These are phyloP conservation scores for Sonneratia caseolaris DNA, from an alignment of 345 rosid genomes.

Conservation along the genomic window DNA sequence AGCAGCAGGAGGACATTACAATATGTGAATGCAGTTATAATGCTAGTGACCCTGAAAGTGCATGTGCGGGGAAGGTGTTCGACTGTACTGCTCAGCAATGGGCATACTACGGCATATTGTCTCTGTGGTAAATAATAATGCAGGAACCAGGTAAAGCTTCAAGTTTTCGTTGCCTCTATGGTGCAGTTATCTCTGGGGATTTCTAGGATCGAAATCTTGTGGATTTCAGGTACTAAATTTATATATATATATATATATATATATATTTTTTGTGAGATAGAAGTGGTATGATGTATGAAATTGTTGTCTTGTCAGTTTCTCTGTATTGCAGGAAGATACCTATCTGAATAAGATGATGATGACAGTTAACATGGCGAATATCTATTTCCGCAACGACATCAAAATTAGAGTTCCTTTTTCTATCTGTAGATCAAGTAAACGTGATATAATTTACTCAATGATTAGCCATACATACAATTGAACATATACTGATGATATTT, in stretches of 20 bases:
- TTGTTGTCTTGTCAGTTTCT: background rate
- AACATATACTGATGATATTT: no score
- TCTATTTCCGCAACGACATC: background rate
- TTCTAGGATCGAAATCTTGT: slow-evolving; percentile 83
- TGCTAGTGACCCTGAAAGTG: slow-evolving; percentile 58
- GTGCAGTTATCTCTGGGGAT: slow-evolving; percentile 73
- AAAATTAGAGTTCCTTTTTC: no score
- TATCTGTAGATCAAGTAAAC: no score
- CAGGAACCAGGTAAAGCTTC: slow-evolving; percentile 56
- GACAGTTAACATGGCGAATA: slow-evolving; percentile 37
- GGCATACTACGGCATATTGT: slow-evolving; percentile 78
- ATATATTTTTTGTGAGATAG: no score
- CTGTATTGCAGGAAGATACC: slow-evolving; percentile 66
- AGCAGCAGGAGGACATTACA: slow-evolving; percentile 85
- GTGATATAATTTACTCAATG: background rate
- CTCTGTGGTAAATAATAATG: slow-evolving; percentile 53
- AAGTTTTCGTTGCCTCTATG: slow-evolving; percentile 71
- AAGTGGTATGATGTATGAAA: slow-evolving; percentile 25
- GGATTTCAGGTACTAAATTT: no score
- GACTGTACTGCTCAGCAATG: slow-evolving; percentile 76
- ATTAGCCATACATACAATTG: no score
- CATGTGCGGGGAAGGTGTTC: slow-evolving; percentile 77
- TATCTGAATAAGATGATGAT: slow-evolving; percentile 86
- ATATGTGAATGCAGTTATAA: slow-evolving; percentile 67
- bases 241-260: no score